Conservation (phyloP, 208 protist genomes). For the Porcisia deanei region DNA sequence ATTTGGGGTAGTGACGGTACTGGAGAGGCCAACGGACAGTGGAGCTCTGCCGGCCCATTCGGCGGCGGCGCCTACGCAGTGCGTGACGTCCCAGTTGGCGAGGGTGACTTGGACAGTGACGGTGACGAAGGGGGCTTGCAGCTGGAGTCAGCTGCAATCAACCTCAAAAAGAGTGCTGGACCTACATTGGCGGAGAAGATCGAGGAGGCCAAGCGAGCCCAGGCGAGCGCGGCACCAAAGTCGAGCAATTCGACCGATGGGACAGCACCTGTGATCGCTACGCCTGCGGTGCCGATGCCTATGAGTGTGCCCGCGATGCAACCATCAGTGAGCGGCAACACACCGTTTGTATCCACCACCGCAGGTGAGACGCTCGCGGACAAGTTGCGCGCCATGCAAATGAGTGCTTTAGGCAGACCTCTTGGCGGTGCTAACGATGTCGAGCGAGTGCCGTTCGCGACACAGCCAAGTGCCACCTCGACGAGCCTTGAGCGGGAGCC, state of each 20-base stretch:
- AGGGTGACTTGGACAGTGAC: conserved; percentile 42
- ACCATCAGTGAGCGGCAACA: background rate
- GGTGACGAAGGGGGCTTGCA: conserved; percentile 54
- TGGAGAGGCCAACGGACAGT: background rate
- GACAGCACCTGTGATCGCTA: background rate
- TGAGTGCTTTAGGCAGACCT: conserved; percentile 10
- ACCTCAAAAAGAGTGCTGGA: conserved; percentile 37
- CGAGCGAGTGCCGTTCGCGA: background rate
- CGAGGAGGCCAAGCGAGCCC: conserved; percentile 22
- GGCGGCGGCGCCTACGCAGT: conserved; percentile 12
- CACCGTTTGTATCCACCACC: conserved; percentile 24
- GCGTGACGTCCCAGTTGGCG: conserved; percentile 25
- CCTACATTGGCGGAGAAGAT: conserved; percentile 33
- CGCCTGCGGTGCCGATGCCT: background rate
- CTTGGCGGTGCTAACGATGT: background rate
- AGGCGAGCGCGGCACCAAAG: conserved; percentile 1
- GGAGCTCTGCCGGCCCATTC: background rate
- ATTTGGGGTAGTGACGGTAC: conserved; percentile 6
- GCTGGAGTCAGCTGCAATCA: conserved; percentile 67
- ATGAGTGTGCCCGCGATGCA: background rate
- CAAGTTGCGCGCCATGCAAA: conserved; percentile 67
- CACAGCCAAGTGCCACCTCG: background rate
- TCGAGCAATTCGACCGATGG: background rate
- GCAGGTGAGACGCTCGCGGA: conserved; percentile 56
- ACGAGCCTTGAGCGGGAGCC: background rate